These are phyloP conservation scores for Afroboletus lepidellus DNA, from an alignment of 1,284 basidiomycete species.

Conservation along the genomic window DNA sequence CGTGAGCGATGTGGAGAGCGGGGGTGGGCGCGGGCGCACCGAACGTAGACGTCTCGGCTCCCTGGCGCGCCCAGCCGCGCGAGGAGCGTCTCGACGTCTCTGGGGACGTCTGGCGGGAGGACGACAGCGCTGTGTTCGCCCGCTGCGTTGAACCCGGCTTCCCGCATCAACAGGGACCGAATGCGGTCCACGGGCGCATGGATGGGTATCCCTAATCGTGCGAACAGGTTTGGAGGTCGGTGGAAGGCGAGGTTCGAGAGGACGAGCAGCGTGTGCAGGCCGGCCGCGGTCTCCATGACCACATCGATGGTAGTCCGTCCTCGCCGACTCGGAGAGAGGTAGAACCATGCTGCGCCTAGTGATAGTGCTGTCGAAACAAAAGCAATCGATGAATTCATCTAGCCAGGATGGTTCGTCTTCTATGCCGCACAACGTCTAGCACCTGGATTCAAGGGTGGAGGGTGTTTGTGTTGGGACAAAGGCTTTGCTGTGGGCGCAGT, in stretches of 20 bases:
- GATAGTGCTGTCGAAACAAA: constrained; percentile 17
- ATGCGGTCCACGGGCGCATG: constrained; percentile 53
- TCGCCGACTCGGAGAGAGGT: constrained; percentile 12
- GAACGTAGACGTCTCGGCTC: constrained; percentile 55
- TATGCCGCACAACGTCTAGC: background rate
- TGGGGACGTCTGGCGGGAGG: constrained; percentile 37
- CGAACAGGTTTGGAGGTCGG: constrained; percentile 64
- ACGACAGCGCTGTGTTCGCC: constrained; percentile 9
- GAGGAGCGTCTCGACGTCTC: constrained; percentile 51
- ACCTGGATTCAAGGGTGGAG: no score
- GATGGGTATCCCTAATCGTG: constrained; percentile 50
- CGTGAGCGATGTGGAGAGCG: constrained; percentile 1
- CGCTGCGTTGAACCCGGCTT: constrained; percentile 16
- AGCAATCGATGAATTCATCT: constrained; percentile 10
- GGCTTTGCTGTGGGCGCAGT: background rate
- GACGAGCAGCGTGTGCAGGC: constrained; percentile 56
- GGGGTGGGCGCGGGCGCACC: constrained; percentile 42
- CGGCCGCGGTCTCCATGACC: constrained; percentile 34
- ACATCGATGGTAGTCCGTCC: background rate
- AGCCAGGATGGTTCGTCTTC: background rate
- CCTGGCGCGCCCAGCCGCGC: constrained; percentile 58
- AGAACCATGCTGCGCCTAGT: constrained; percentile 22
- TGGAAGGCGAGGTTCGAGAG: constrained; percentile 48
- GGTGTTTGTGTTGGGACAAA: background rate
- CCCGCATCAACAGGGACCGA: constrained; percentile 42